Evolutionary conservation across 2,329 filamentous ascomycete genomes (phyloP).

Genomic region (Elsinoe ampelina): DNA sequence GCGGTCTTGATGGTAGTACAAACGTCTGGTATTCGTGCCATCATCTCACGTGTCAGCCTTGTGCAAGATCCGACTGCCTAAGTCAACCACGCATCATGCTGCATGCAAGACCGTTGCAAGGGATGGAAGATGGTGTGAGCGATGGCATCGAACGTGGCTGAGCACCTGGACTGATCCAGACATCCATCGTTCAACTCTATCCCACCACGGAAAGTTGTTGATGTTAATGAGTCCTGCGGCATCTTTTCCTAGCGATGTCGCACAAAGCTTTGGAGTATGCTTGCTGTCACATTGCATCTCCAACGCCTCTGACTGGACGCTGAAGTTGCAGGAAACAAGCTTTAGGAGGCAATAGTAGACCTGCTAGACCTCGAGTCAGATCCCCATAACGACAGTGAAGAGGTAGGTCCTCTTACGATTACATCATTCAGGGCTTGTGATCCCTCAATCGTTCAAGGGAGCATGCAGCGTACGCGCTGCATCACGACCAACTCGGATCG

Average conservation of each 20-base stretch:
- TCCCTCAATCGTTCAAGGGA: background rate
- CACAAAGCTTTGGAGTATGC: background rate
- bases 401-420: background rate
- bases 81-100: slow-evolving; percentile 2
- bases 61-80: slow-evolving; percentile 3
- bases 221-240: background rate
- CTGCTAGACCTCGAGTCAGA: background rate
- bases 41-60: slow-evolving; percentile 11
- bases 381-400: background rate
- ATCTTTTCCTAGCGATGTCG: background rate
- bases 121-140: background rate
- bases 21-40: slow-evolving; percentile 9
- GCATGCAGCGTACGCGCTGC: background rate
- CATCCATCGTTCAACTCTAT: slow-evolving; percentile 9
- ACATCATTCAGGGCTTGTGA: background rate
- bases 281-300: background rate
- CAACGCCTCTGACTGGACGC: background rate
- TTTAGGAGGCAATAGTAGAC: background rate
- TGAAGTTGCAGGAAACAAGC: background rate
- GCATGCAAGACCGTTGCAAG: slow-evolving; percentile 5
- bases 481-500: background rate
- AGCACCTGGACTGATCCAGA: slow-evolving; percentile 1
- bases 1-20: background rate
- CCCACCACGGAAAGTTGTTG: background rate
- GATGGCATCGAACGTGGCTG: slow-evolving; percentile 8